phyloP scores from a whole-genome alignment of 2,329 filamentous ascomycete genomes.

The Plenodomus tracheiphilus region DNA sequence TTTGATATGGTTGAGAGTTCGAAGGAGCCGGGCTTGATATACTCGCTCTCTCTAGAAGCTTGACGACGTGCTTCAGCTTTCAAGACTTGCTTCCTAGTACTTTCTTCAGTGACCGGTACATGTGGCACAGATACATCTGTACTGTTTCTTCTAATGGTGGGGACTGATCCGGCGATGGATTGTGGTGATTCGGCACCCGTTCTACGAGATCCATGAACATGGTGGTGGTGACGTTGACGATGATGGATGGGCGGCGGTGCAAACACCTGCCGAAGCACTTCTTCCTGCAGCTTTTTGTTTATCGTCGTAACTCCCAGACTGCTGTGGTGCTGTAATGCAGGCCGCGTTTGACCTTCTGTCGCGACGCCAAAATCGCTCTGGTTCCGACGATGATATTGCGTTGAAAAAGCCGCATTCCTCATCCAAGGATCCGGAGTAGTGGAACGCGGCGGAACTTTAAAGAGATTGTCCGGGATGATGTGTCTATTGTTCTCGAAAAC shows the following conservation, averaged over 20 bases:
- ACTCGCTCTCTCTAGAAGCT: slow-evolving; percentile 20
- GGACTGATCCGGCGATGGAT: slow-evolving; percentile 36
- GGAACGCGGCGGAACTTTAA: slow-evolving; percentile 61
- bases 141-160: slow-evolving; percentile 43
- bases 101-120: slow-evolving; percentile 35
- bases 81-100: slow-evolving; percentile 48
- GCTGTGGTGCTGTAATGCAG: slow-evolving; percentile 53
- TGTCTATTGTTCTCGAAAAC: slow-evolving; percentile 93
- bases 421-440: slow-evolving; percentile 44
- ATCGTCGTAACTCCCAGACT: slow-evolving; percentile 91
- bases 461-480: slow-evolving; percentile 83
- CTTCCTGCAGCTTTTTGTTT: slow-evolving; percentile 83
- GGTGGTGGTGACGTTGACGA: slow-evolving; percentile 70
- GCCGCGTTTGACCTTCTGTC: slow-evolving; percentile 35
- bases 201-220: slow-evolving; percentile 60
- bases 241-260: slow-evolving; percentile 81
- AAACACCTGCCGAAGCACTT: slow-evolving; percentile 92
- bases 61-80: slow-evolving; percentile 47
- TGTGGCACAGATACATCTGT: slow-evolving; percentile 40
- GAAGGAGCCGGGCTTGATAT: slow-evolving; percentile 13
- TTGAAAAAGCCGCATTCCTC: slow-evolving; percentile 29
- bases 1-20: slow-evolving; percentile 9
- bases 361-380: slow-evolving; percentile 37
- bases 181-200: slow-evolving; percentile 29
- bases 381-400: slow-evolving; percentile 41